Evolutionary conservation across 306 rosid species (phyloP).

Genomic region (Luffa acutangula): DNA sequence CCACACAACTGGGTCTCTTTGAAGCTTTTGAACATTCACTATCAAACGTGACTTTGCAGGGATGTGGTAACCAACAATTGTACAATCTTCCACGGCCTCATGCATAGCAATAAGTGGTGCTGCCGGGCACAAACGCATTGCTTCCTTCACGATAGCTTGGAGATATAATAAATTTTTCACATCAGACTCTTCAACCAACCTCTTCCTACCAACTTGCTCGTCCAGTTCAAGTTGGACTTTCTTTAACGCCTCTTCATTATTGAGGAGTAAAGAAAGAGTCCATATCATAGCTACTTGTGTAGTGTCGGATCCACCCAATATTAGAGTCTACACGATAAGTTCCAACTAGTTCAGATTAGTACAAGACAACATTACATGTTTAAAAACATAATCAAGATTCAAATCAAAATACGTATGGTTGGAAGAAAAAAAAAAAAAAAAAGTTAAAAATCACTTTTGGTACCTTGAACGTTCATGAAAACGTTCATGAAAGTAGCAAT

Average conservation of each 20-base stretch:
- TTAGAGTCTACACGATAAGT: constrained; percentile 18
- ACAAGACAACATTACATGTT: no score
- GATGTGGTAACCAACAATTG: constrained; percentile 36
- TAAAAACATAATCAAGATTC: no score
- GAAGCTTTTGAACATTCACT: constrained; percentile 48
- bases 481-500: no score
- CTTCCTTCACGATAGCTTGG: constrained; percentile 42
- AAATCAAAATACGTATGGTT: no score
- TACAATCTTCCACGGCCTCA: constrained; percentile 43
- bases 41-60: constrained; percentile 40
- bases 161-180: constrained; percentile 24
- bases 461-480: no score
- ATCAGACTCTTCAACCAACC: constrained; percentile 41
- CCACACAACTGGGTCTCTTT: constrained; percentile 51
- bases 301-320: constrained; percentile 47
- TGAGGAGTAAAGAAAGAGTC: constrained; percentile 46
- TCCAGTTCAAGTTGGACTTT: constrained; percentile 47
- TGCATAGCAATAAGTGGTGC: constrained; percentile 44
- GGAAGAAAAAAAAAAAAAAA: no score
- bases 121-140: constrained; percentile 38
- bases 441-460: no score
- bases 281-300: constrained; percentile 32
- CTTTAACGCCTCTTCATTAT: constrained; percentile 22
- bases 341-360: no score
- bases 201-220: constrained; percentile 24